Evolutionary conservation across 345 rosid species (phyloP), one percentile per base, ranked within the genome.

Genomic region (Euphorbia pulcherrima): DNA sequence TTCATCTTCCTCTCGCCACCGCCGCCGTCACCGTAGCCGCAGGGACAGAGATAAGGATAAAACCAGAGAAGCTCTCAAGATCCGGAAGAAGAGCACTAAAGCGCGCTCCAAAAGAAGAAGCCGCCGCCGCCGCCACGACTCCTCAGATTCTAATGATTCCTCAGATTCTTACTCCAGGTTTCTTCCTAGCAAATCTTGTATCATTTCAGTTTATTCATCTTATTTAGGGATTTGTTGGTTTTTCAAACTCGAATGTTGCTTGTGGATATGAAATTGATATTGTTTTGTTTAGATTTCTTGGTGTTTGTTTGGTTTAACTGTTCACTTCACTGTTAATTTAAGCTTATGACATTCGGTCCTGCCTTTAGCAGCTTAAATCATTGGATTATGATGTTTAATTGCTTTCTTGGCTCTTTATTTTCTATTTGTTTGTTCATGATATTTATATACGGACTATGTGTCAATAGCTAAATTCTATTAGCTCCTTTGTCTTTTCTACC

Each of bases 151-250:
- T 63, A 37, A 68, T 13, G 74, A 84, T 12, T 81, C 88, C 29
- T 48, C 73, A 0, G 80, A 83, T 70, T 81, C 92, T 47, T 79
- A 72, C 74, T 86, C 96, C 84, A 84, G 96, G 97, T 81, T 28
- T 11, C 29, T 21, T 47, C 23, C 56, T 16, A 64, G 57, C 17
- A 14, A 24, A 1, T 4, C 27, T 33, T 0, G 11, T 59, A 30
- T 59, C 40, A n/a, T n/a, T 59, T 17, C 4, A n/a, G 16, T 6
- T 33, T 46, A 58, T 27, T 2, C 41, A 5, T 12, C 33, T 58
- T 29, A 30, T 11, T 64, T 2, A 2, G 21, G 9, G 5, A 35
- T 4, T 51, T 65, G 6, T 20, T 6, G 59, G 3, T 6, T 20
- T 33, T 7, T 20, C 21, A 65, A 17, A 8, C 16, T 3, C 1